Conservation (phyloP, 345 rosid species). For the Abelmoschus esculentus region DNA sequence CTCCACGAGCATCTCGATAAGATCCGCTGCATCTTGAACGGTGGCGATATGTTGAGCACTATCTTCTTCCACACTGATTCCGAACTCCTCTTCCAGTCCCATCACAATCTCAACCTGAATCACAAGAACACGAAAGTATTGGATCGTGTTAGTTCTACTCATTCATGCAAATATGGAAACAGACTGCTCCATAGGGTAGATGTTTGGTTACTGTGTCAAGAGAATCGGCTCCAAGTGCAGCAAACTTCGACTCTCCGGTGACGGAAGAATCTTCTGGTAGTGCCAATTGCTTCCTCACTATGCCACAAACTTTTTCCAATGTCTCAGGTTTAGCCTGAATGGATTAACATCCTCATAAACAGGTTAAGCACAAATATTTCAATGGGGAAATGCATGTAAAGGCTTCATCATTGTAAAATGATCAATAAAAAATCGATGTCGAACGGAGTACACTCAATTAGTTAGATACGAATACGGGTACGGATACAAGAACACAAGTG, state of each 20-base stretch:
- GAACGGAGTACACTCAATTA: no score
- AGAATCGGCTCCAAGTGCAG: slow-evolving; percentile 39
- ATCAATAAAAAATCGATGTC: no score
- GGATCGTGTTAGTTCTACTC: background rate
- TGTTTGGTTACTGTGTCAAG: slow-evolving; percentile 22
- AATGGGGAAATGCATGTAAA: background rate
- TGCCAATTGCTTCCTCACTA: slow-evolving; percentile 63
- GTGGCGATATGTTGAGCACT: slow-evolving; percentile 52
- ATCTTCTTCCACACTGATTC: slow-evolving; percentile 63
- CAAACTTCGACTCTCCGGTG: slow-evolving; percentile 44
- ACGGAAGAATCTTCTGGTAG: slow-evolving; percentile 28
- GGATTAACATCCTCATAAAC: background rate
- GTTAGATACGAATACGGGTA: no score
- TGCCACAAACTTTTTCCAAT: slow-evolving; percentile 42
- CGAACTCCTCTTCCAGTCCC: slow-evolving; percentile 70
- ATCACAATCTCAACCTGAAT: slow-evolving; percentile 69
- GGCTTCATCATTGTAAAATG: background rate
- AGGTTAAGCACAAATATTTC: background rate
- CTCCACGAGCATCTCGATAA: slow-evolving; percentile 48
- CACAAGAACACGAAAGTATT: background rate
- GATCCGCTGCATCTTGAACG: slow-evolving; percentile 66
- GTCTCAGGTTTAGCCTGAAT: slow-evolving; percentile 58
- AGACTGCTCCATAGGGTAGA: background rate
- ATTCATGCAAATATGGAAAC: background rate
- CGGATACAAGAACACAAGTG: no score